Evolutionary conservation across 2,329 filamentous ascomycete genomes (phyloP).

Genomic region (Chaetomium olivaceum): DNA sequence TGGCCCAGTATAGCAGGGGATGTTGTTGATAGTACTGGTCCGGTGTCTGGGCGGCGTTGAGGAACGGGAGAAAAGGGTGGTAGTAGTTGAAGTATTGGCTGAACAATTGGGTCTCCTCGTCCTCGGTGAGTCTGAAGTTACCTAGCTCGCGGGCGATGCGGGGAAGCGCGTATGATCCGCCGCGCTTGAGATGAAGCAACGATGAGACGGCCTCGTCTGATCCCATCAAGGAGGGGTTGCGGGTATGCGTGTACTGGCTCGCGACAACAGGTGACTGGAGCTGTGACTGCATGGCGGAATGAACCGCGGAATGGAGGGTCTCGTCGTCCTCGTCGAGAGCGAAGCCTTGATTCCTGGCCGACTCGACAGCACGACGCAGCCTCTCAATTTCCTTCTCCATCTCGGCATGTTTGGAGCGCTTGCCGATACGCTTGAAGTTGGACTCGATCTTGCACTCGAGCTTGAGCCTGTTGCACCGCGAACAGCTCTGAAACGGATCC

Average conservation of each 20-base stretch:
- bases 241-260: conserved; percentile 59
- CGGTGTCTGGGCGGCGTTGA: conserved; percentile 65
- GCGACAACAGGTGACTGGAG: conserved; percentile 61
- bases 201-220: conserved; percentile 70
- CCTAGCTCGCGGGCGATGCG: conserved; percentile 64
- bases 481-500: conserved; percentile 76
- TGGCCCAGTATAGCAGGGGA: conserved; percentile 81
- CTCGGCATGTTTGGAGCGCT: conserved; percentile 79
- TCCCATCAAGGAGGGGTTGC: conserved; percentile 65
- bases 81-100: conserved; percentile 74
- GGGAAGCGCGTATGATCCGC: conserved; percentile 61
- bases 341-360: conserved; percentile 61
- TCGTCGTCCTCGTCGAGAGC: conserved; percentile 59
- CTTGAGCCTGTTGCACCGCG: conserved; percentile 75
- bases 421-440: conserved; percentile 80
- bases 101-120: conserved; percentile 65
- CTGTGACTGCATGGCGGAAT: conserved; percentile 47
- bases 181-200: conserved; percentile 65
- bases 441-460: conserved; percentile 84
- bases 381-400: conserved; percentile 82
- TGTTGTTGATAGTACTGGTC: conserved; percentile 77
- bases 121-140: conserved; percentile 63
- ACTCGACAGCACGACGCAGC: conserved; percentile 61
- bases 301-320: conserved; percentile 11
- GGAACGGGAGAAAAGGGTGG: conserved; percentile 75